Conservation (phyloP, 768 basidiomycete species). For the Boletus rubroflammeus region DNA sequence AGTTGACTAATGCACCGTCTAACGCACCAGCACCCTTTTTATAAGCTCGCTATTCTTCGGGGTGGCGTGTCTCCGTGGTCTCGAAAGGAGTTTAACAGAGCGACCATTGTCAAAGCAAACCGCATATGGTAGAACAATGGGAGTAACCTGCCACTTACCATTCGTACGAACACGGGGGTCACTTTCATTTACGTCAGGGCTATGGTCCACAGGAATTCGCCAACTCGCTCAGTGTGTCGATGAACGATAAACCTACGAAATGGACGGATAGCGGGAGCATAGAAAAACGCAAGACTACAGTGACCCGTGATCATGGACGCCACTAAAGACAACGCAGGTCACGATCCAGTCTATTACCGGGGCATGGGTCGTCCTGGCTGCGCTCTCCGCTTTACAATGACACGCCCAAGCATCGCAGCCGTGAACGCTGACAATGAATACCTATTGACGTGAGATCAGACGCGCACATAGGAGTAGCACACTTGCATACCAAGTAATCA, state of each 20-base stretch:
- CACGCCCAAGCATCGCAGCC: constrained; percentile 71
- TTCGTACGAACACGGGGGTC: not conserved
- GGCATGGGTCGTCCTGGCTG: constrained; percentile 54
- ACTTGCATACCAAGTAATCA: constrained; percentile 78
- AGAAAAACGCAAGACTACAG: constrained; percentile 5
- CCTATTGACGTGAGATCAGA: constrained; percentile 45
- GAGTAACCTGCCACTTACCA: constrained; percentile 12
- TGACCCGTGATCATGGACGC: not conserved
- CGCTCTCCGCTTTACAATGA: constrained; percentile 53
- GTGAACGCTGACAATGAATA: constrained; percentile 87
- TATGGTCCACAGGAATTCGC: not conserved
- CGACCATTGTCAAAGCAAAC: constrained; percentile 8
- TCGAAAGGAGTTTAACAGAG: constrained; percentile 5
- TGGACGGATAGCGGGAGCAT: not conserved
- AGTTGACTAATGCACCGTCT: not conserved
- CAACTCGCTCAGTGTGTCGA: not conserved
- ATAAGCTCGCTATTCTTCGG: not conserved
- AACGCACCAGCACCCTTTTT: constrained; percentile 1
- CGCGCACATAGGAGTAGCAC: not conserved
- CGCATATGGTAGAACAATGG: constrained; percentile 6
- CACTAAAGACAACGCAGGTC: not conserved
- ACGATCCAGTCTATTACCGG: constrained; percentile 33
- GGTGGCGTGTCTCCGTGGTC: constrained; percentile 9
- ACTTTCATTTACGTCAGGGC: constrained; percentile 5
- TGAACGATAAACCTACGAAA: not conserved